phyloP scores from a whole-genome alignment of 768 basidiomycete genomes.

The Amanita rimosa region DNA sequence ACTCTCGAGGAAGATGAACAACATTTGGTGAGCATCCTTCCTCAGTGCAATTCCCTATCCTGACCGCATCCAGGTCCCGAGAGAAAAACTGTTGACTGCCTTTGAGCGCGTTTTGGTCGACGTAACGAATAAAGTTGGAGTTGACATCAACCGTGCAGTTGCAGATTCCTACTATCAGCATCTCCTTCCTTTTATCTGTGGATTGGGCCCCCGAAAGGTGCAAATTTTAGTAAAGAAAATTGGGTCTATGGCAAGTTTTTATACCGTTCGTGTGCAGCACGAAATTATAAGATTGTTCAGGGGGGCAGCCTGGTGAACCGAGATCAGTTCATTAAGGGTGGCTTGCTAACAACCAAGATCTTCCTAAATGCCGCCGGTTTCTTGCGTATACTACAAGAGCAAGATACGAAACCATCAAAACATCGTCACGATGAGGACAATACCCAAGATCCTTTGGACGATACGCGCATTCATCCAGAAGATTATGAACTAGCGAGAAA shows the following conservation, averaged over 20 bases:
- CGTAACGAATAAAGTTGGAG: slow-evolving; percentile 84
- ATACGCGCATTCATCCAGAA: slow-evolving; percentile 92
- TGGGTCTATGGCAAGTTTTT: slow-evolving; percentile 47
- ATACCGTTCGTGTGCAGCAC: slow-evolving; percentile 2
- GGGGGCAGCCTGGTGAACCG: slow-evolving; percentile 83
- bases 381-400: slow-evolving; percentile 66
- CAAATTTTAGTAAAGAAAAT: slow-evolving; percentile 78
- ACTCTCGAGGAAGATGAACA: slow-evolving; percentile 81
- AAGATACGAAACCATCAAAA: slow-evolving; percentile 47
- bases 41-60: slow-evolving; percentile 7
- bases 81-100: slow-evolving; percentile 69
- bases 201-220: slow-evolving; percentile 91
- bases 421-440: slow-evolving; percentile 58
- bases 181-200: slow-evolving; percentile 83
- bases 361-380: slow-evolving; percentile 93
- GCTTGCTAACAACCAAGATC: slow-evolving; percentile 74
- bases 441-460: slow-evolving; percentile 82
- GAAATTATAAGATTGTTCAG: slow-evolving; percentile 25
- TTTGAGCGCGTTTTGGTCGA: slow-evolving; percentile 88
- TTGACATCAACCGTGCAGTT: slow-evolving; percentile 91
- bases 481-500: slow-evolving; percentile 97
- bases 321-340: slow-evolving; percentile 75
- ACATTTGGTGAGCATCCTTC: slow-evolving; percentile 48
- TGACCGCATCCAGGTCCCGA: slow-evolving; percentile 48
- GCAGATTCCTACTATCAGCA: slow-evolving; percentile 82